Evolutionary conservation across 495 filamentous ascomycete genomes (phyloP), one percentile per base, ranked within the genome.

Genomic region (Melanomma pulvis-pyrius): DNA sequence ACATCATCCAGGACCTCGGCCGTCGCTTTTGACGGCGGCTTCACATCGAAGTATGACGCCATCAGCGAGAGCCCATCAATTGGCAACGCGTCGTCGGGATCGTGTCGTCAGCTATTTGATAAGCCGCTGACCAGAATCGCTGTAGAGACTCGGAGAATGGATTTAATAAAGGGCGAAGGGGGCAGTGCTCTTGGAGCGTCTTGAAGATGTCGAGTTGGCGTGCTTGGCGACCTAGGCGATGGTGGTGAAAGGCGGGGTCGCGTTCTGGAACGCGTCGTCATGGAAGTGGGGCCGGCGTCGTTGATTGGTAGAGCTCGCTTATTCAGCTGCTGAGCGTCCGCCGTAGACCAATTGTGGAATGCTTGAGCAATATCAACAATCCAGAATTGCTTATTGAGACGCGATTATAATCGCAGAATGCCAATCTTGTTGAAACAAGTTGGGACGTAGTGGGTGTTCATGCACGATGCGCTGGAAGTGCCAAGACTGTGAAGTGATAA

Each of bases 11-110:
- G 13, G 12, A 26, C 44, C 22, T 32, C 44, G 15, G 59, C 49
- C 11, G 62, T 44, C 26, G 53, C 52, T 52, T 49, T 59, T 50
- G 62, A 65, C n/a, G 39, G 24, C 41, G 62, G 29, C 32, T 65
- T 22, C n/a, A 49, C 26, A 32, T 65, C 62, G 32, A 59, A 65
- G n/a, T 65, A 65, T 65, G 62, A 65, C 53, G 53, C 62, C 54
- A 65, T 64, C 25, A 26, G n/a, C 36, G 15, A 15, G 32, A 19
- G 29, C 26, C n/a, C n/a, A n/a, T 34, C 9, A n/a, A 62, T 21
- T 21, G n/a, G n/a, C 39, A 39, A n/a, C 19, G 24, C 21, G 19
- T 12, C n/a, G n/a, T n/a, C n/a, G 19, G 15, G 19, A 28, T 51
- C 24, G 46, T 52, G 46, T 51, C 32, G 51, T 26, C 7, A 52